Base-by-base conservation (phyloP, 23 red algal genomes). In the Agarophyton chilense region DNA sequence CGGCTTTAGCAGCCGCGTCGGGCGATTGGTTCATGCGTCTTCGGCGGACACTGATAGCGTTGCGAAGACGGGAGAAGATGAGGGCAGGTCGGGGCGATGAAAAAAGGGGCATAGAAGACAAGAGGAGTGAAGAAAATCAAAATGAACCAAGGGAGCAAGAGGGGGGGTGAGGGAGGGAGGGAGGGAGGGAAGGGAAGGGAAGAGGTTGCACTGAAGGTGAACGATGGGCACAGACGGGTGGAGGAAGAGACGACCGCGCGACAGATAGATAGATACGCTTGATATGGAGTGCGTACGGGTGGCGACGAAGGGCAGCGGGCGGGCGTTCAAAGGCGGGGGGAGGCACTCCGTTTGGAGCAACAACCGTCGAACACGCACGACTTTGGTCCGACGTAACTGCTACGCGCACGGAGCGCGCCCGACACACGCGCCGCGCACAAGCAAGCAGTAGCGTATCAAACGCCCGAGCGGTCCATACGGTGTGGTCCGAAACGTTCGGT, bases 1-100 rank as follows among this genome's bases (percentile, higher is more conserved):
- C 68, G 68, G 68, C 68, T 47, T 74, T 49, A 39, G 19, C 4
- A 49, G 68, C 68, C 68, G 68, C 68, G 40, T 74, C 68, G 68
- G 43, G 68, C n/a, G 38, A 46, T 18, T 45, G 29, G 68, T 21
- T 74, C 68, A 74, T 74, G 41, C 68, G 68, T 43, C 24, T 43
- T 39, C 68, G 68, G 24, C 10, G 38, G 25, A 47, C 68, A 19
- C 68, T 21, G 24, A 74, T 74, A 18, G 41, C 14, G 33, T 29
- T 18, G 36, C 40, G 43, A 74, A 49, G 16, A 74, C 40, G 38
- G n/a, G n/a, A 36, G 41, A 39, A 74, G 41, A 74, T 26, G 68
- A n/a, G 40, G 47, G 9, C 29, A 72, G 43, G 25, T 4, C 24
- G 56, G 31, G 60, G 35, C 29, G 60, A 36, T 25, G 60, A 36